Percentiles rank a stretch among this genome's conserved stretches.
Conservation (phyloP, 805 yeast species). For the Pichia eremophila region DNA sequence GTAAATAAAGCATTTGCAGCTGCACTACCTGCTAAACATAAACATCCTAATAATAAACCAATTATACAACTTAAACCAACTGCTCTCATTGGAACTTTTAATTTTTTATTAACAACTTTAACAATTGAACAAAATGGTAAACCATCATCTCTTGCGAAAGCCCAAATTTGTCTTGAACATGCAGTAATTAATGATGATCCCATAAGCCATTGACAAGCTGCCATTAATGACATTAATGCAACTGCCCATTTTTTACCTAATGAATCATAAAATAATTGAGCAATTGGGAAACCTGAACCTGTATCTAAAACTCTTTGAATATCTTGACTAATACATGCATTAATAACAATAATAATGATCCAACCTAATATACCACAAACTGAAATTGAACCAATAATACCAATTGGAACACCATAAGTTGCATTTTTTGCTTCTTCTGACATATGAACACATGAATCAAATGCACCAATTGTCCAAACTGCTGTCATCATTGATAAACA, state of each 20-base stretch:
- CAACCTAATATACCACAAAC: constrained; percentile 53
- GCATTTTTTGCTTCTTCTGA: constrained; percentile 62
- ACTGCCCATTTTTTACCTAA: constrained; percentile 57
- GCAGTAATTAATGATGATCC: constrained; percentile 54
- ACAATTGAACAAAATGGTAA: constrained; percentile 49
- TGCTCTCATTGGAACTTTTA: constrained; percentile 55
- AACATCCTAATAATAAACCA: constrained; percentile 41
- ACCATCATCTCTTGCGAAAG: constrained; percentile 68
- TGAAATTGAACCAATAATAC: constrained; percentile 47
- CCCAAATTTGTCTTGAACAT: constrained; percentile 62
- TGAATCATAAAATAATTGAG: constrained; percentile 50
- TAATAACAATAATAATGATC: constrained; percentile 39
- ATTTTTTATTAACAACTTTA: constrained; percentile 42
- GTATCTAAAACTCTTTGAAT: constrained; percentile 32
- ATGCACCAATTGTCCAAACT: constrained; percentile 41
- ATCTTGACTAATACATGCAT: constrained; percentile 44
- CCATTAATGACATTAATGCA: constrained; percentile 49
- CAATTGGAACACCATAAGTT: constrained; percentile 50
- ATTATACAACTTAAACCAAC: constrained; percentile 40
- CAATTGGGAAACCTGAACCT: constrained; percentile 49
- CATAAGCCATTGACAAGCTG: constrained; percentile 56
- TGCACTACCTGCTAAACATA: constrained; percentile 43
- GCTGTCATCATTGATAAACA: constrained; percentile 24
- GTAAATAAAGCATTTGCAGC: constrained; percentile 62
- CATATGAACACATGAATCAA: constrained; percentile 64